Evolutionary conservation across 345 rosid genomes (phyloP).

Genomic region (Balakata baccata): DNA sequence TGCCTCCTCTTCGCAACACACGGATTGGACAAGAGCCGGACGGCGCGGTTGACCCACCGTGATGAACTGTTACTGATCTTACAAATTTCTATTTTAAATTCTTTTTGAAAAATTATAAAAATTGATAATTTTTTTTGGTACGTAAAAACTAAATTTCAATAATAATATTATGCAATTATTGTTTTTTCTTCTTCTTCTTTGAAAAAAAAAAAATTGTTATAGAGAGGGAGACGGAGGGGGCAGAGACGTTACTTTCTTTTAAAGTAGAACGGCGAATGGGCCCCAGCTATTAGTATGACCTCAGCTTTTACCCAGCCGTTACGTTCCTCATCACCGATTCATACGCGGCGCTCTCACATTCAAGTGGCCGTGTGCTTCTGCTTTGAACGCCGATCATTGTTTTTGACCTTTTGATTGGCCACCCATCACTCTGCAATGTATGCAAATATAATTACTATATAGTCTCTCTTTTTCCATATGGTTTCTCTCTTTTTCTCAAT

Average conservation of each 20-base stretch:
- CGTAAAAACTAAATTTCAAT: no score
- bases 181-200: not conserved
- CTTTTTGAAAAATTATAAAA: not conserved
- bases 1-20: constrained; percentile 48
- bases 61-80: constrained; percentile 30
- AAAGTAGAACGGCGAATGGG: constrained; percentile 52
- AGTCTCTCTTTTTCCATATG: not conserved
- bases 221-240: not conserved
- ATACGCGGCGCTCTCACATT: constrained; percentile 24
- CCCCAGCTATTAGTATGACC: constrained; percentile 34
- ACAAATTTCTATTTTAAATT: not conserved
- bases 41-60: constrained; percentile 54
- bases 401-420: constrained; percentile 21
- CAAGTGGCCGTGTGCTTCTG: not conserved
- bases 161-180: no score
- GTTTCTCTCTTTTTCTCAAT: not conserved
- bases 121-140: no score
- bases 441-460: not conserved
- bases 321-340: constrained; percentile 37
- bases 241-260: constrained; percentile 42
- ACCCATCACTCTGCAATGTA: not conserved
- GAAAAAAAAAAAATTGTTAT: no score
- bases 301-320: constrained; percentile 44
- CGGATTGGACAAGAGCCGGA: constrained; percentile 51
- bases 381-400: constrained; percentile 32